A percentile compares a stretch with the other conserved stretches of the same genome.
These are phyloP conservation scores for Lithohypha guttulata DNA, from an alignment of 2,329 filamentous ascomycete species.

Conservation along the genomic window DNA sequence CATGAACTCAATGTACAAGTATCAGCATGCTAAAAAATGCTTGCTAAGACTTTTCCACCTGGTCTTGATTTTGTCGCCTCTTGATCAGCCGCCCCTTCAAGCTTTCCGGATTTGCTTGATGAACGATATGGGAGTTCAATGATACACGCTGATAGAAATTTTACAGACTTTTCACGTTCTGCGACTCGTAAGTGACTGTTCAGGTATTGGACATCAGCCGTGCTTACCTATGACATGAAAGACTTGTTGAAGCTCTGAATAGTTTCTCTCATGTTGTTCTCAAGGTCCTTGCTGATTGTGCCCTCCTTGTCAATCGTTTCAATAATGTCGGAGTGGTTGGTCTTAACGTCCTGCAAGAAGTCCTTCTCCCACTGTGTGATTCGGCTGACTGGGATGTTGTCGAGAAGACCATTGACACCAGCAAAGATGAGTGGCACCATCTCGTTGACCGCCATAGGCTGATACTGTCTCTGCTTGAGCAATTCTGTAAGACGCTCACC, in stretches of 20 bases:
- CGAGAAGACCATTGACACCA: conserved; percentile 95
- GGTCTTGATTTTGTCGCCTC: conserved; percentile 4
- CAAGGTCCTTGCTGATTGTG: conserved; percentile 86
- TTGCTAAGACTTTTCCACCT: conserved; percentile 1
- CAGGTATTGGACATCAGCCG: background rate
- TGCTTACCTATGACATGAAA: conserved; percentile 49
- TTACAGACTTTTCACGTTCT: conserved; percentile 5
- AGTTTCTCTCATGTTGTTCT: conserved; percentile 52
- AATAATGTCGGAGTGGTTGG: conserved; percentile 75
- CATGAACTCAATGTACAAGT: conserved; percentile 8
- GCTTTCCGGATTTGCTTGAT: background rate
- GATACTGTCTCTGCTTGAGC: conserved; percentile 99
- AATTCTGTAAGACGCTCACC: conserved; percentile 98
- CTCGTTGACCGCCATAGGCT: conserved; percentile 96
- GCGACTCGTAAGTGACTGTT: background rate
- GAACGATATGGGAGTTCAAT: conserved; percentile 6
- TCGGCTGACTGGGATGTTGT: conserved; percentile 79
- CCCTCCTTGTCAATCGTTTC: conserved; percentile 91
- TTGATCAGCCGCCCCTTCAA: conserved; percentile 2
- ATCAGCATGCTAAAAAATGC: conserved; percentile 1
- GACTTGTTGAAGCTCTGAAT: conserved; percentile 80
- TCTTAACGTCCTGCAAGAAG: conserved; percentile 84
- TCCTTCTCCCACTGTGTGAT: conserved; percentile 89
- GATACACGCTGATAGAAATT: conserved; percentile 6
- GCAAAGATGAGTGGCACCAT: conserved; percentile 99